Conservation (phyloP, 169 alveolate genomes). For the Plasmodium vinckei region DNA sequence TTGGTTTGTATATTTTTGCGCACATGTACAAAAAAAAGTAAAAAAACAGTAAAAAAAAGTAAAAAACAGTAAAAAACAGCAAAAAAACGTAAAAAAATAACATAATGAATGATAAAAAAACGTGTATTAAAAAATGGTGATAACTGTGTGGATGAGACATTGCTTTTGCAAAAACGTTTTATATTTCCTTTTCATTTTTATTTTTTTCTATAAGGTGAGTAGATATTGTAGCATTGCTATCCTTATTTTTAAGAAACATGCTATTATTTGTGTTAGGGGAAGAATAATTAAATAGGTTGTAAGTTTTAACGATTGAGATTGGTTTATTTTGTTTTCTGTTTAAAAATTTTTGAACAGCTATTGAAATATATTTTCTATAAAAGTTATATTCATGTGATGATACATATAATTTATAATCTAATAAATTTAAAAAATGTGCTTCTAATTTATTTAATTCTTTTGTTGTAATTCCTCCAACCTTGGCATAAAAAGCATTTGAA, state of each 20-base stretch:
- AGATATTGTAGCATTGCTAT: too few species aligned
- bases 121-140: too few species aligned
- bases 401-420: conserved; percentile 91
- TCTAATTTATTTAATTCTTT: conserved; percentile 93
- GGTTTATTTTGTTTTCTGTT: neutral
- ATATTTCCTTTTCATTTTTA: too few species aligned
- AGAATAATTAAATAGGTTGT: conserved; percentile 14
- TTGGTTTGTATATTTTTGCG: too few species aligned
- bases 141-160: too few species aligned
- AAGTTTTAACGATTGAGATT: conserved; percentile 6
- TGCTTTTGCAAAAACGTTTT: too few species aligned
- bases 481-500: conserved; percentile 92
- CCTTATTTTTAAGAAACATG: neutral
- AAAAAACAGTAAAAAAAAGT: too few species aligned
- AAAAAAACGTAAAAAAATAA: too few species aligned
- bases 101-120: too few species aligned
- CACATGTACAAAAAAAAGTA: too few species aligned
- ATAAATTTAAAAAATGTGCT: conserved; percentile 87
- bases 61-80: too few species aligned
- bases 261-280: conserved; percentile 1
- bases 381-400: conserved; percentile 89
- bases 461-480: conserved; percentile 94
- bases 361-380: conserved; percentile 85
- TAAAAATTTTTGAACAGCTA: conserved; percentile 77
- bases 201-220: too few species aligned